Evolutionary conservation across 176 grass and related monocot genomes (phyloP).

Genomic region (Elymus sibiricus): DNA sequence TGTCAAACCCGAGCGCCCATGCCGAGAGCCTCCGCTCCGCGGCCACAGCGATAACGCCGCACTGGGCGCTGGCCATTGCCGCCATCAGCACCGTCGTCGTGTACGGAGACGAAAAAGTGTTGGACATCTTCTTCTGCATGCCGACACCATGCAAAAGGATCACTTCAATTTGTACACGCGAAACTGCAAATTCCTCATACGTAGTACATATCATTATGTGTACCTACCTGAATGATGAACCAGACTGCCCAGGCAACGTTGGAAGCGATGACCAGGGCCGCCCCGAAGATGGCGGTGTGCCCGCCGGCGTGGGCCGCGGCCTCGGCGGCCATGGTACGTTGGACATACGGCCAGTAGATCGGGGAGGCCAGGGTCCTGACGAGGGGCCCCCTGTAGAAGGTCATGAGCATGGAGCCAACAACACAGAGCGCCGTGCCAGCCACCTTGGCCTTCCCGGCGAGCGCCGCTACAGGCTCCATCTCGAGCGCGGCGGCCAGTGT

Average conservation of each 20-base stretch:
- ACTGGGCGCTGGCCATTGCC: constrained; percentile 40
- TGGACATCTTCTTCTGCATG: constrained; percentile 33
- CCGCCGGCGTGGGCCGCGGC: neutral
- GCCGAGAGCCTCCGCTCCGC: constrained; percentile 20
- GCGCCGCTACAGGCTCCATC: neutral
- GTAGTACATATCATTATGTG: too few relatives aligned
- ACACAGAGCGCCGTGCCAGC: constrained; percentile 42
- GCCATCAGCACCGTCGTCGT: constrained; percentile 46
- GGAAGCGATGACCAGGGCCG: constrained; percentile 22
- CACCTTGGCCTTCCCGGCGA: constrained; percentile 39
- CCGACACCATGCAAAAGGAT: too few relatives aligned
- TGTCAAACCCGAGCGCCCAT: constrained; percentile 51
- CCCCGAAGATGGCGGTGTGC: constrained; percentile 8
- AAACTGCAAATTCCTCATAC: too few relatives aligned
- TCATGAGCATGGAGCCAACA: constrained; percentile 54
- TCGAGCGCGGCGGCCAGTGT: constrained; percentile 45
- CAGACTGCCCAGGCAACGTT: constrained; percentile 37
- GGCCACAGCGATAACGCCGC: constrained; percentile 3
- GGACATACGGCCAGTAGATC: constrained; percentile 25
- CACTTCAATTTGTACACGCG: too few relatives aligned
- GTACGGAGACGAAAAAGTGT: constrained; percentile 34
- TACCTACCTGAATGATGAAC: constrained; percentile 41
- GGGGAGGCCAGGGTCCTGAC: constrained; percentile 31
- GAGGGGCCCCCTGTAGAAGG: constrained; percentile 49
- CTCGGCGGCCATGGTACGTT: neutral